Evolutionary conservation across 2,329 filamentous ascomycete species (phyloP).

Genomic region (Byssothecium circinans): DNA sequence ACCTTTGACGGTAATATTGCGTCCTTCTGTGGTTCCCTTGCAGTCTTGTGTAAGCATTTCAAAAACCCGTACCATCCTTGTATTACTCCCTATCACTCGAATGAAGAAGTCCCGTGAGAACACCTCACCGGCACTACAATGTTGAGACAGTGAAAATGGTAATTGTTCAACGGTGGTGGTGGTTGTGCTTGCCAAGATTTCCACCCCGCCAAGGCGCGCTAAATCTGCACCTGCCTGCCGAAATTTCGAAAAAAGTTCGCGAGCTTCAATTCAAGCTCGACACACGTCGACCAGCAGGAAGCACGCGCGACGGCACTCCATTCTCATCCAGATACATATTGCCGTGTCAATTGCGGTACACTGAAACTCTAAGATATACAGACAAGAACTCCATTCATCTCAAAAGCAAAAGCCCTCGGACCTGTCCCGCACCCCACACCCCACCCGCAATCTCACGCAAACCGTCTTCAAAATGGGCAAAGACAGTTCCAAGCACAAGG

Average conservation of each 20-base stretch:
- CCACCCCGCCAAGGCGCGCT: constrained; percentile 7
- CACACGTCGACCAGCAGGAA: constrained; percentile 1
- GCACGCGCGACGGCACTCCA: not conserved
- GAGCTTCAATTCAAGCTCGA: not conserved
- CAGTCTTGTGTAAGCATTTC: too few species aligned
- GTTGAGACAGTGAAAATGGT: too few species aligned
- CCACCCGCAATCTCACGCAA: not conserved
- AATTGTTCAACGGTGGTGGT: too few species aligned
- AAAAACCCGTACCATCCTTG: too few species aligned
- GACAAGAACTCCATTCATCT: not conserved
- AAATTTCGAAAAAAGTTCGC: constrained; percentile 13
- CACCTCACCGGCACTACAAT: too few species aligned
- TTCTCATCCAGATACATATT: not conserved
- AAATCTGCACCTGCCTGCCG: constrained; percentile 6
- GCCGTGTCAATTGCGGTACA: not conserved
- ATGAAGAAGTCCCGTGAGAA: too few species aligned
- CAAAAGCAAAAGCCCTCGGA: not conserved
- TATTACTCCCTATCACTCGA: too few species aligned
- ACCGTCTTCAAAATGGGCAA: constrained; percentile 37
- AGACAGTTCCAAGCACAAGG: constrained; percentile 50
- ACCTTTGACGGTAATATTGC: too few species aligned
- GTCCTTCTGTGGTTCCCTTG: too few species aligned
- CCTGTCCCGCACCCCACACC: not conserved
- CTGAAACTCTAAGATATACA: not conserved
- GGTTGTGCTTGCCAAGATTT: constrained; percentile 10